Evolutionary conservation across 306 rosid genomes (phyloP).

Genomic region (Hippophae gyantsensis): DNA sequence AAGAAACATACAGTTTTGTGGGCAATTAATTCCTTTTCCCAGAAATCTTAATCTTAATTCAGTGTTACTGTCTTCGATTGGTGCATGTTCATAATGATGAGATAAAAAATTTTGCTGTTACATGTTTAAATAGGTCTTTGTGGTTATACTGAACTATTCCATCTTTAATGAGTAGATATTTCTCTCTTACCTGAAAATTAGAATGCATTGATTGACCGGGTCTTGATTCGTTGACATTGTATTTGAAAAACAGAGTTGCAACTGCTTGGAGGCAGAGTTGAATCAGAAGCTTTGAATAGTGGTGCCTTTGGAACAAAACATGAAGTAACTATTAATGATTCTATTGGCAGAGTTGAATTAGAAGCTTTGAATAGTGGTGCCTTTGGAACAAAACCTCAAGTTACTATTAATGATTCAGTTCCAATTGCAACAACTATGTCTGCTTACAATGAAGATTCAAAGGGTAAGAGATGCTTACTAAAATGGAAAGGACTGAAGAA

Average conservation of each 20-base stretch:
- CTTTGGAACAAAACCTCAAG: slow-evolving; percentile 20
- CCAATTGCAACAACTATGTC: slow-evolving; percentile 19
- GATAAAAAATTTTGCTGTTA: no score
- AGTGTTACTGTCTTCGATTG: no score
- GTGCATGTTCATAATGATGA: no score
- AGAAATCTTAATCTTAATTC: no score
- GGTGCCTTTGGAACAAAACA: slow-evolving; percentile 24
- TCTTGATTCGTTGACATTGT: slow-evolving; percentile 11
- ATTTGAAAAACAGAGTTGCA: slow-evolving; percentile 54
- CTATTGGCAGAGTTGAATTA: slow-evolving; percentile 35
- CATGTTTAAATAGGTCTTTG: no score
- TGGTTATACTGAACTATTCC: no score
- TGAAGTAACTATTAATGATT: no score
- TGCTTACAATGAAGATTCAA: slow-evolving; percentile 33
- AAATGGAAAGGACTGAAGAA: slow-evolving; percentile 71
- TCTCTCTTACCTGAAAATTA: no score
- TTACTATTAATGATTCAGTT: slow-evolving; percentile 33
- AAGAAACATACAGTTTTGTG: no score
- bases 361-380: slow-evolving; percentile 26
- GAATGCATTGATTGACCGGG: no score
- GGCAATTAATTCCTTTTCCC: no score
- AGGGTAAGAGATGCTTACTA: slow-evolving; percentile 34
- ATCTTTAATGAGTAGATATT: no score
- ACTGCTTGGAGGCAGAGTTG: slow-evolving; percentile 32
- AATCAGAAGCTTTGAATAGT: slow-evolving; percentile 29